Percentiles rank a stretch among this genome's conserved stretches.
These are phyloP conservation scores for Orbilia blumenaviensis DNA, from an alignment of 2,329 filamentous ascomycete species.

Conservation along the genomic window DNA sequence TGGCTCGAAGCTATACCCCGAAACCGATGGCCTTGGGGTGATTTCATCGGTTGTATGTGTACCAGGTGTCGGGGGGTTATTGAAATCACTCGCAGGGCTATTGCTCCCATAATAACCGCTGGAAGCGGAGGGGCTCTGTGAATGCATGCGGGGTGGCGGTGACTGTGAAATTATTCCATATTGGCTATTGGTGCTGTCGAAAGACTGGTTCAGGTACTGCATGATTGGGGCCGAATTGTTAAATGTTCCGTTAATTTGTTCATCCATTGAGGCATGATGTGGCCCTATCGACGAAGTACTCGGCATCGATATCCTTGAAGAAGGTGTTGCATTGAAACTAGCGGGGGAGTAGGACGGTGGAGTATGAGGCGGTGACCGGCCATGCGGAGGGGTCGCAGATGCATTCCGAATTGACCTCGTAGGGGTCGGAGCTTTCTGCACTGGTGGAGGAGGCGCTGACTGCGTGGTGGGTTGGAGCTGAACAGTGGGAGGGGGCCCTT, in stretches of 20 bases:
- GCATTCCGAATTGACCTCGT: constrained; percentile 9
- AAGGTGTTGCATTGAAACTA: constrained; percentile 49
- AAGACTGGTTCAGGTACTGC: constrained; percentile 47
- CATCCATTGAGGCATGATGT: constrained; percentile 50
- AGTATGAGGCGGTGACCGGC: constrained; percentile 47
- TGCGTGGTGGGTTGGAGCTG: too few species aligned
- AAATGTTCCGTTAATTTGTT: constrained; percentile 49
- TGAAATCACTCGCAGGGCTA: constrained; percentile 51
- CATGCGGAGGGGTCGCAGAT: constrained; percentile 49
- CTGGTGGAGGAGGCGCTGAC: background rate
- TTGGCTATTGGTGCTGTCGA: constrained; percentile 31
- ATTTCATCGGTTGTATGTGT: constrained; percentile 48
- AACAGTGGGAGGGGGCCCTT: background rate
- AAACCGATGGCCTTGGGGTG: constrained; percentile 40
- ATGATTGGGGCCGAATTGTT: constrained; percentile 36
- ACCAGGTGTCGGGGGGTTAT: constrained; percentile 45
- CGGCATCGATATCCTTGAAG: constrained; percentile 44
- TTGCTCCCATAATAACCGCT: constrained; percentile 53
- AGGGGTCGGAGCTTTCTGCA: constrained; percentile 19
- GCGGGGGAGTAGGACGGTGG: constrained; percentile 49
- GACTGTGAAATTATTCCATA: constrained; percentile 50
- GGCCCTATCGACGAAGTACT: constrained; percentile 44
- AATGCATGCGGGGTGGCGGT: constrained; percentile 50
- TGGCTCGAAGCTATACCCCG: constrained; percentile 40
- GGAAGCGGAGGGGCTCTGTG: constrained; percentile 45